These are phyloP conservation scores for Crithidia brevicula DNA, from an alignment of 208 protist species.

Conservation along the genomic window DNA sequence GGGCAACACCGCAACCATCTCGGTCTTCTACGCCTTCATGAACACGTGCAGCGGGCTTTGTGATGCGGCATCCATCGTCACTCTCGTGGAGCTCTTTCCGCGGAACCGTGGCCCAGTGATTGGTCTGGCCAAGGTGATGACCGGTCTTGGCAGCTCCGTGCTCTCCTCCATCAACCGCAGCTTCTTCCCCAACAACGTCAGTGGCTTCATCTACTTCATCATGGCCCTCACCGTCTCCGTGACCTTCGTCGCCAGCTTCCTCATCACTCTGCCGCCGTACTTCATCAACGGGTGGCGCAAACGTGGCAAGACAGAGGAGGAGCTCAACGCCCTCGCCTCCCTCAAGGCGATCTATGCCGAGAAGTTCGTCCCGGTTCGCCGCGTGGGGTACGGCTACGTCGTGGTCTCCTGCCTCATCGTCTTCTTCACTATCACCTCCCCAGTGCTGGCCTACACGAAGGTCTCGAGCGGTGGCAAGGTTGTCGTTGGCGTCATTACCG, in stretches of 20 bases:
- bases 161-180: conserved; percentile 57
- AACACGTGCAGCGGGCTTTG: conserved; percentile 63
- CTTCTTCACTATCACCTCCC: conserved; percentile 55
- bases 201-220: conserved; percentile 72
- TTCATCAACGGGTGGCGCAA: conserved; percentile 67
- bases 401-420: conserved; percentile 47
- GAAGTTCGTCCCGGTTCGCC: conserved; percentile 62
- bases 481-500: conserved; percentile 50
- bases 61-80: conserved; percentile 59
- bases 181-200: conserved; percentile 57
- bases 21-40: conserved; percentile 70
- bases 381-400: conserved; percentile 59
- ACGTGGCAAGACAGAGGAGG: conserved; percentile 45
- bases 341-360: conserved; percentile 43
- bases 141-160: conserved; percentile 71
- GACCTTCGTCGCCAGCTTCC: conserved; percentile 26
- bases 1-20: conserved; percentile 59
- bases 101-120: conserved; percentile 71
- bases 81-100: conserved; percentile 60
- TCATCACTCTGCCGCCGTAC: conserved; percentile 64
- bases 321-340: conserved; percentile 39
- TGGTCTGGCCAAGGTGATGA: conserved; percentile 74
- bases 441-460: conserved; percentile 56
- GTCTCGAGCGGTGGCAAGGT: conserved; percentile 24
- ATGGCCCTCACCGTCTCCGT: conserved; percentile 56